phyloP scores from a whole-genome alignment of 108 stramenopile species.

The Discostella stelligeroides region DNA sequence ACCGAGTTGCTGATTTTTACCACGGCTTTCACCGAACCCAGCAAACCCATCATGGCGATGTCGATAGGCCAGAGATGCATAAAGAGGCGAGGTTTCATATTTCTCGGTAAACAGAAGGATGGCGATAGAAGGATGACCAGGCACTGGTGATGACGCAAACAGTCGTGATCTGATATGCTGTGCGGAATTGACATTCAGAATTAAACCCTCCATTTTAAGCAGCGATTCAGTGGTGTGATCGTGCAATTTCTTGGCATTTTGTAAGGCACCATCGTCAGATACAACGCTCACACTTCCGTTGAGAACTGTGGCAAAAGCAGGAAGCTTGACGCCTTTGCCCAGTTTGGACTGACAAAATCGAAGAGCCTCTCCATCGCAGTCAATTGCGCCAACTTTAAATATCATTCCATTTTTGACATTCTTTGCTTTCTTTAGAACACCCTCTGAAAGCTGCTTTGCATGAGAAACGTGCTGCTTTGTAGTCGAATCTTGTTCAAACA shows the following conservation, averaged over 20 bases:
- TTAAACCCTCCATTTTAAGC: conserved; percentile 46
- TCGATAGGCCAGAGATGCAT: conserved; percentile 70
- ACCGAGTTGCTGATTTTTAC: conserved; percentile 63
- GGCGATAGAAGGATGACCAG: conserved; percentile 34
- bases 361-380: conserved; percentile 62
- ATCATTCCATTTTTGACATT: conserved; percentile 45
- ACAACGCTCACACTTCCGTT: conserved; percentile 56
- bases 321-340: conserved; percentile 44
- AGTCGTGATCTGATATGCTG: conserved; percentile 57
- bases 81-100: conserved; percentile 77
- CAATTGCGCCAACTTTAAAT: conserved; percentile 82
- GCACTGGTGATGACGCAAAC: conserved; percentile 27
- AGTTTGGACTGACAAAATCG: conserved; percentile 59
- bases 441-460: conserved; percentile 44
- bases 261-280: conserved; percentile 10
- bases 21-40: conserved; percentile 77
- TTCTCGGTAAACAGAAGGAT: conserved; percentile 77
- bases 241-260: conserved; percentile 59
- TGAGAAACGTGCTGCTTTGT: conserved; percentile 16
- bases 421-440: conserved; percentile 54
- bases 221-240: conserved; percentile 62
- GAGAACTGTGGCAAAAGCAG: conserved; percentile 66
- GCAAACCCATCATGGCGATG: conserved; percentile 52
- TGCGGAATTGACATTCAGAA: conserved; percentile 70
- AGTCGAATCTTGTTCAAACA: conserved; percentile 27